A percentile compares a stretch with the other conserved stretches of the same genome.
Conservation (phyloP, 805 yeast species). For the Starmera quercuum region DNA sequence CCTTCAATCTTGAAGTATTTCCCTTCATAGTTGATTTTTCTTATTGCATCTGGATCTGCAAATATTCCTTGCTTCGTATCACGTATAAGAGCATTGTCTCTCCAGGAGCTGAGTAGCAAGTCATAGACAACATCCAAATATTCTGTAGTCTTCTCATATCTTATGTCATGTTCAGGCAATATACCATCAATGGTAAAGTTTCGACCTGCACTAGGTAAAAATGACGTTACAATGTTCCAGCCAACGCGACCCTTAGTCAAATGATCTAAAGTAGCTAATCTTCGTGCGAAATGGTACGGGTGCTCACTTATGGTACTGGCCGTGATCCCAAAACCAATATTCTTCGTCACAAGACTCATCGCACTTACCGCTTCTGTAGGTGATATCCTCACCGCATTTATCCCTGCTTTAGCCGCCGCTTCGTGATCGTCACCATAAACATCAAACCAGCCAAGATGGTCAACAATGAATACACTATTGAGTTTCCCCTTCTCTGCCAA, state of each 20-base stretch:
- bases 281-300: constrained; percentile 32
- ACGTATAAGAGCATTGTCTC: constrained; percentile 23
- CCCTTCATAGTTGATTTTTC: constrained; percentile 30
- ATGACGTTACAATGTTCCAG: constrained; percentile 36
- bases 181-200: constrained; percentile 26
- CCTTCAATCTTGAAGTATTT: constrained; percentile 29
- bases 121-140: constrained; percentile 30
- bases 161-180: constrained; percentile 30
- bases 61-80: constrained; percentile 20
- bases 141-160: constrained; percentile 32
- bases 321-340: constrained; percentile 30
- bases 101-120: constrained; percentile 32
- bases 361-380: constrained; percentile 23
- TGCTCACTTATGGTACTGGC: constrained; percentile 33
- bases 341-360: constrained; percentile 32
- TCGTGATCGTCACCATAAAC: constrained; percentile 23
- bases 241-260: constrained; percentile 34
- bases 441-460: constrained; percentile 29
- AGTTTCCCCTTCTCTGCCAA: constrained; percentile 28
- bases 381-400: constrained; percentile 21
- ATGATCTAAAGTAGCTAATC: constrained; percentile 33
- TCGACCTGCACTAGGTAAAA: constrained; percentile 32
- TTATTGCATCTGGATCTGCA: constrained; percentile 25
- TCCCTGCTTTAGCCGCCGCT: constrained; percentile 8
- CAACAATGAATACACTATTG: constrained; percentile 28